phyloP scores from a whole-genome alignment of 768 basidiomycete genomes.

The Lactarius quietus region DNA sequence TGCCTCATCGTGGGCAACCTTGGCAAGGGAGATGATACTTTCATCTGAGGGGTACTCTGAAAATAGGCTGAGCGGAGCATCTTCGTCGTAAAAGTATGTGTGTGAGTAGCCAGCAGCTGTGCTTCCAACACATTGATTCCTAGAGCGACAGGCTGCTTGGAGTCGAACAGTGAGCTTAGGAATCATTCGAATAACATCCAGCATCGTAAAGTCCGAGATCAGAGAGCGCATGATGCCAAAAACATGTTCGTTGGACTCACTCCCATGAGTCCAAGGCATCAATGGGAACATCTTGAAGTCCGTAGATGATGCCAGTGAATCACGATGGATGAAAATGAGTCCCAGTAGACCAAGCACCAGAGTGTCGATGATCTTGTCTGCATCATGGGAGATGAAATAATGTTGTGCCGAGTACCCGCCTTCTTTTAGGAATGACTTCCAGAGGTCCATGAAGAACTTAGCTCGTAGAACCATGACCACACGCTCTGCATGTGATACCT shows the following conservation, averaged over 20 bases:
- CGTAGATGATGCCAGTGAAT: neutral
- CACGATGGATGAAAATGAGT: neutral
- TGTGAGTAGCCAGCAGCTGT: neutral
- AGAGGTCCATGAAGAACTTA: neutral
- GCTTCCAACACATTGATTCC: neutral
- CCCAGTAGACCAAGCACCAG: neutral
- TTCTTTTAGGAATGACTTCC: neutral
- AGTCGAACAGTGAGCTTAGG: neutral
- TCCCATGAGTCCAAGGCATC: neutral
- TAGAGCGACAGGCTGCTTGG: neutral
- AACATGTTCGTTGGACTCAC: neutral
- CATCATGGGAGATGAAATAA: neutral
- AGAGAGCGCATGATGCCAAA: neutral
- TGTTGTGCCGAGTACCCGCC: neutral
- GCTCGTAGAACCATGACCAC: neutral
- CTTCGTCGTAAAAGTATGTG: neutral
- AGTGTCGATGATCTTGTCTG: neutral
- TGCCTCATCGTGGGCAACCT: no score
- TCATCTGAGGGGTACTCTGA: no score
- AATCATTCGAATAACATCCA: neutral
- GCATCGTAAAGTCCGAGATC: neutral
- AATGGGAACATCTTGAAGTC: neutral
- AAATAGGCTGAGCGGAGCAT: no score
- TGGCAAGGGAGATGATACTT: no score
- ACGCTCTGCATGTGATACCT: neutral